Conservation (phyloP, 768 basidiomycete species). For the Gelatoporia subvermispora region DNA sequence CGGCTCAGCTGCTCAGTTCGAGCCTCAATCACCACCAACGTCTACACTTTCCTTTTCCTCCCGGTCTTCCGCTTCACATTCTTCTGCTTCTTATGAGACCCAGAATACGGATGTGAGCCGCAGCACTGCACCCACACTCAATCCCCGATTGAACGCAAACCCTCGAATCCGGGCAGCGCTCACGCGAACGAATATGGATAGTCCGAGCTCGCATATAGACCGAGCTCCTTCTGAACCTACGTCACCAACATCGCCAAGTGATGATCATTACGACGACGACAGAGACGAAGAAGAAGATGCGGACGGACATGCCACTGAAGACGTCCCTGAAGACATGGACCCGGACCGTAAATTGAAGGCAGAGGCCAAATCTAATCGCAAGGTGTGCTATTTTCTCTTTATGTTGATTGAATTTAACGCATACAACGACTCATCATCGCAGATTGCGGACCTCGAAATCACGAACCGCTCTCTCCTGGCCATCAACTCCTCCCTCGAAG, state of each 20-base stretch:
- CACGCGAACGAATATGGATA: slow-evolving; percentile 17
- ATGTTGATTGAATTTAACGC: neutral
- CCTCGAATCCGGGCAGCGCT: slow-evolving; percentile 19
- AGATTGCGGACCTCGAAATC: slow-evolving; percentile 94
- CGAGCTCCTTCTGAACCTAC: slow-evolving; percentile 2
- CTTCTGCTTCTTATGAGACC: slow-evolving; percentile 37
- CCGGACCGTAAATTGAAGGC: slow-evolving; percentile 55
- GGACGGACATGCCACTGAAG: neutral
- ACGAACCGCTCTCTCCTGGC: slow-evolving; percentile 81
- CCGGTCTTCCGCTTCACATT: slow-evolving; percentile 58
- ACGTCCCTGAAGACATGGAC: slow-evolving; percentile 9
- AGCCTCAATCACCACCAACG: slow-evolving; percentile 65
- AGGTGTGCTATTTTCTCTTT: slow-evolving; percentile 42
- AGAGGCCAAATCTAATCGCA: slow-evolving; percentile 81
- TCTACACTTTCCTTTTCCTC: slow-evolving; percentile 77
- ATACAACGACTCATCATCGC: neutral
- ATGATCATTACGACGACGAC: slow-evolving; percentile 7
- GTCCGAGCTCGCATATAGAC: slow-evolving; percentile 10
- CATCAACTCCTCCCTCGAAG: slow-evolving; percentile 81
- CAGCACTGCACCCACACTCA: slow-evolving; percentile 35
- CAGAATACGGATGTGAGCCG: slow-evolving; percentile 35
- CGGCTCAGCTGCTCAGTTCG: slow-evolving; percentile 54
- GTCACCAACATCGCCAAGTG: slow-evolving; percentile 5
- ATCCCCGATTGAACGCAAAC: slow-evolving; percentile 35
- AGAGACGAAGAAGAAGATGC: slow-evolving; percentile 1